Base-by-base conservation (phyloP, 371 early-diverging fungal genomes). In the Parasitella parasitica region DNA sequence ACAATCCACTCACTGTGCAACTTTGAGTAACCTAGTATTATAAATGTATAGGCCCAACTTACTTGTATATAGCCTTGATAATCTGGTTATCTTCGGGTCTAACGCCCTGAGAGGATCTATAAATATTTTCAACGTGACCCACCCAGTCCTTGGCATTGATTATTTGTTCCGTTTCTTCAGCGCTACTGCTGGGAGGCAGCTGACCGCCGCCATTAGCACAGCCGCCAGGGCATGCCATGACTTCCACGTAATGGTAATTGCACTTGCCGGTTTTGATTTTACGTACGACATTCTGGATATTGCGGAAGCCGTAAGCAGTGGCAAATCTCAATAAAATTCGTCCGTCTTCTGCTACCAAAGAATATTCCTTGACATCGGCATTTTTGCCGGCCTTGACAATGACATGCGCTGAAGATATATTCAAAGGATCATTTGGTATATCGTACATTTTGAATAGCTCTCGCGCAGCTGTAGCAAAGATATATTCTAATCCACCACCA, bases 161-260 rank as follows among this genome's bases (percentile, higher is more conserved):
- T 22, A 80, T 54, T 26, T 77, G 64, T 7, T 72, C 63, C 0
- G 54, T 39, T 3, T 66, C 70, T 41, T 66, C 75, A 22, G 78
- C n/a, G n/a, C n/a, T n/a, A n/a, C n/a, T n/a, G n/a, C n/a, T 66
- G 41, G 82, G 76, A n/a, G 73, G 64, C 0, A 69, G 54, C 67
- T 96, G 95, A 5, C 97, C 97, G 27, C 95, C 97, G 9, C 97
- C 97, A 69, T 95, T 94, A 57, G 92, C 89, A 77, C 97, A 96
- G 6, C 88, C 84, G 37, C 92, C 95, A 41, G 97, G 97, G 71
- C 97, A 96, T 7, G 97, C 97, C 95, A 95, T 95, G n/a, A 98
- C 93, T 68, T 98, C 98, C 1, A 97, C 91, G 68, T 89, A 98
- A 66, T 97, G 90, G 71, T 91, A 95, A 1, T 72, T 72, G 18